A percentile compares a stretch with the other conserved stretches of the same genome.
Evolutionary conservation across 345 rosid species (phyloP).

Genomic region (Cardiospermum halicacabum): DNA sequence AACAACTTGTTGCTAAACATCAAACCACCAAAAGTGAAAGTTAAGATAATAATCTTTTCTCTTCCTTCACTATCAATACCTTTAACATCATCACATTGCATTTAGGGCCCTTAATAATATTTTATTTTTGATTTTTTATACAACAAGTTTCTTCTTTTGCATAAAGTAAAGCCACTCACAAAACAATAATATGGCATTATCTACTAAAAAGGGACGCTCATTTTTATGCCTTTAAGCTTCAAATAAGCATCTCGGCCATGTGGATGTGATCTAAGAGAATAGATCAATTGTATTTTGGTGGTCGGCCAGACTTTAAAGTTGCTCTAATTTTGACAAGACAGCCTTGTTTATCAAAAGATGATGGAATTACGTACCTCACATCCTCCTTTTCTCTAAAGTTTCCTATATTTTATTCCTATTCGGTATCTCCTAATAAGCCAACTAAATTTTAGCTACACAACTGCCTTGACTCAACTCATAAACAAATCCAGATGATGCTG

Average conservation of each 20-base stretch:
- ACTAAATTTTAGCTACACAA: not conserved
- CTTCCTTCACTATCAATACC: conserved; percentile 34
- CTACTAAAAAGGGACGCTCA: conserved; percentile 60
- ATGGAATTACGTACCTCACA: conserved; percentile 50
- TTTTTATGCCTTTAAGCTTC: conserved; percentile 56
- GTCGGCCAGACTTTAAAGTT: conserved; percentile 42
- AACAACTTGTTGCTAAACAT: conserved; percentile 20
- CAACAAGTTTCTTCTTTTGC: conserved; percentile 27
- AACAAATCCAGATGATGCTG: too few relatives aligned
- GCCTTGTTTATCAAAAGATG: conserved; percentile 43
- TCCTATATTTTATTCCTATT: conserved; percentile 24
- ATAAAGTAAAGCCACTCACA: conserved; percentile 42
- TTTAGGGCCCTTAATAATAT: conserved; percentile 13
- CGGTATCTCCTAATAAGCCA: not conserved
- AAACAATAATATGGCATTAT: conserved; percentile 62
- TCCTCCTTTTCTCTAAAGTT: conserved; percentile 45
- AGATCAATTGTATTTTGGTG: conserved; percentile 18
- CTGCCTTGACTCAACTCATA: not conserved
- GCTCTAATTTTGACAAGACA: conserved; percentile 56
- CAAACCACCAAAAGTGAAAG: conserved; percentile 28
- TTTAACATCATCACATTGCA: conserved; percentile 26
- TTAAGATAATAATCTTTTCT: conserved; percentile 27
- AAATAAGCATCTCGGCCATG: conserved; percentile 65
- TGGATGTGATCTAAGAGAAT: conserved; percentile 38
- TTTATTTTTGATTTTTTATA: not conserved